Evolutionary conservation across 352 stramenopile genomes (phyloP).

Genomic region (Phytopythium aichiense): DNA sequence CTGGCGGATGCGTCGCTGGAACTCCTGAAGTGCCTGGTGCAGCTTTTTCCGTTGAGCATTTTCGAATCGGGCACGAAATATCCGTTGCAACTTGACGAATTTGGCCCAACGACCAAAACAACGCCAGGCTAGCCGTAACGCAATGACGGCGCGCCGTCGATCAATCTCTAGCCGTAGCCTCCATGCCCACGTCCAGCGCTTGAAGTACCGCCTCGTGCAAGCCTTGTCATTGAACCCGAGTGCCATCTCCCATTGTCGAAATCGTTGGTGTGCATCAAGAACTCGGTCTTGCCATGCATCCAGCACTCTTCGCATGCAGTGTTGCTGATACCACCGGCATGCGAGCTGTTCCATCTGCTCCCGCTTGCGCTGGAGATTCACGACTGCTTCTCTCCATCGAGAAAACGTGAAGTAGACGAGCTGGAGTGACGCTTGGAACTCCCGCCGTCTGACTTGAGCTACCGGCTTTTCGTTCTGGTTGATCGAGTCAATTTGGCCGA

Average conservation of each 20-base stretch:
- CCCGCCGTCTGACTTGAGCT: background rate
- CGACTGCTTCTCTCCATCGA: background rate
- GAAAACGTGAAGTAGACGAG: slow-evolving; percentile 6
- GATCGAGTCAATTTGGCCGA: background rate
- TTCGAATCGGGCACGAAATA: background rate
- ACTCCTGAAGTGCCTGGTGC: background rate
- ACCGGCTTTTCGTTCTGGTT: background rate
- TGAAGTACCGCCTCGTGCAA: background rate
- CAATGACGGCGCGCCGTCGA: background rate
- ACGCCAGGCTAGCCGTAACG: background rate
- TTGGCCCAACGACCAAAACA: background rate
- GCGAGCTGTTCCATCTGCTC: background rate
- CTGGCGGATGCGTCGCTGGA: background rate
- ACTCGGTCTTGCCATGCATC: background rate
- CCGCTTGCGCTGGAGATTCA: background rate
- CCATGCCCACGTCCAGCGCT: background rate
- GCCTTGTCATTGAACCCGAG: background rate
- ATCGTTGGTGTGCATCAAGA: background rate
- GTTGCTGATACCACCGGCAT: background rate
- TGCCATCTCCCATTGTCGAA: background rate
- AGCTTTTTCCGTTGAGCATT: background rate
- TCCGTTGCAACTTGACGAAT: background rate
- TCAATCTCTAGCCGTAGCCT: background rate
- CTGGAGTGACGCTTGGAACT: slow-evolving; percentile 5
- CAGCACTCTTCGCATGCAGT: background rate